A percentile compares a stretch with the other conserved stretches of the same genome.
Evolutionary conservation across 441 rosid genomes (phyloP).

Genomic region (Dalechampia spathulata): DNA sequence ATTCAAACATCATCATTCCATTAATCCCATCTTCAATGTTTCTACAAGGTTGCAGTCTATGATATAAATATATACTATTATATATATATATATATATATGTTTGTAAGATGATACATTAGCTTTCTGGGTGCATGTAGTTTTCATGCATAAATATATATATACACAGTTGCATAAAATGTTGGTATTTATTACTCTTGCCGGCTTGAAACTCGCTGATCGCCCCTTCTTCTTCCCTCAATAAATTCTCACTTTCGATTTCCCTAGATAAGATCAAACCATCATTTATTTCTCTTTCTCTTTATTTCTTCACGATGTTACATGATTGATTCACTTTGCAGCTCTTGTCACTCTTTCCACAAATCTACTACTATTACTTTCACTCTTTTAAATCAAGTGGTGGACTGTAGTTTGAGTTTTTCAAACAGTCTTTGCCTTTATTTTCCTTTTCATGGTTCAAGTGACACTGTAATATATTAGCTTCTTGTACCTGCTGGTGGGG

Average conservation of each 20-base stretch:
- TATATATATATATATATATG: no score
- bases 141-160: constrained; percentile 15
- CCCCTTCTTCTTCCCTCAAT: constrained; percentile 26
- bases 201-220: constrained; percentile 57
- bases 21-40: constrained; percentile 24
- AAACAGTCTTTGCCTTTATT: no score
- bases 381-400: no score
- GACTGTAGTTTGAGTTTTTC: no score
- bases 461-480: neutral
- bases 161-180: neutral
- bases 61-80: no score
- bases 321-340: constrained; percentile 10
- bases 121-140: neutral
- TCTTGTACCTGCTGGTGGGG: neutral
- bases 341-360: constrained; percentile 3
- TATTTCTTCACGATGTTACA: neutral
- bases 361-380: no score
- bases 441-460: constrained; percentile 2
- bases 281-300: constrained; percentile 21
- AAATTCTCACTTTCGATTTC: constrained; percentile 30
- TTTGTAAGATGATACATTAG: no score
- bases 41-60: constrained; percentile 13
- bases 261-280: constrained; percentile 32
- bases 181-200: constrained; percentile 30
- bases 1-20: constrained; percentile 7